Percentiles rank a stretch among this genome's conserved stretches.
These are phyloP conservation scores for Penicillium samsonianum DNA, from an alignment of 495 filamentous ascomycete species.

Conservation along the genomic window DNA sequence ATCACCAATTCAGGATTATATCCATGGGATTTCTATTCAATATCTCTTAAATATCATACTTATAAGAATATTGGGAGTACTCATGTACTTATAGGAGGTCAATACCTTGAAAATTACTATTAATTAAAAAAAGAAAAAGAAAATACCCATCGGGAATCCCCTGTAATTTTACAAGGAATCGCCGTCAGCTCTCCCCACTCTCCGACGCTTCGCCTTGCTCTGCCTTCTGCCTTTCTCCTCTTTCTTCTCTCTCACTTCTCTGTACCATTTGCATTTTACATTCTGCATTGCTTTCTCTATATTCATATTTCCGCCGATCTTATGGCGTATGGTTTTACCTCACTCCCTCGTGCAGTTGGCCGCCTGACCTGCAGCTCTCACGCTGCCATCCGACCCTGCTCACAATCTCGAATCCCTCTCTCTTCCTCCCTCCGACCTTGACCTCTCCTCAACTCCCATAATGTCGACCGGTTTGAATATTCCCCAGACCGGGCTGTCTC, in stretches of 20 bases:
- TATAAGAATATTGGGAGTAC: too few relatives aligned
- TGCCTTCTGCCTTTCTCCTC: constrained; percentile 3
- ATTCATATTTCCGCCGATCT: constrained; percentile 22
- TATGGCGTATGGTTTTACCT: constrained; percentile 46
- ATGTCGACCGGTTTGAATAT: constrained; percentile 48
- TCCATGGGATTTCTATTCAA: too few relatives aligned
- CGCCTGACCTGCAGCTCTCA: constrained; percentile 49
- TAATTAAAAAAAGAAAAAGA: not conserved
- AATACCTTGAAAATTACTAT: not conserved
- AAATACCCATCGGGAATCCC: constrained; percentile 11
- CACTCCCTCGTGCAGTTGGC: constrained; percentile 43
- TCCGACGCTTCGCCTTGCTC: constrained; percentile 12
- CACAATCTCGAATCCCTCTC: constrained; percentile 27
- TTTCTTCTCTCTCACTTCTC: constrained; percentile 6
- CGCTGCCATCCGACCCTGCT: constrained; percentile 44
- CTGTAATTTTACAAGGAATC: constrained; percentile 17
- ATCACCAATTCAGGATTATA: too few relatives aligned
- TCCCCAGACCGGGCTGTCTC: constrained; percentile 51
- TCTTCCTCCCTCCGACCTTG: constrained; percentile 12
- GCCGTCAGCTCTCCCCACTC: constrained; percentile 20
- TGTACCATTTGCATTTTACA: constrained; percentile 3
- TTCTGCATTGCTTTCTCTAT: constrained; percentile 1
- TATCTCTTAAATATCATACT: too few relatives aligned
- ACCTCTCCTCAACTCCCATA: constrained; percentile 20
- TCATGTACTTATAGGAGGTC: not conserved